phyloP scores from a whole-genome alignment of 331 rosid species.

The Malus hybrid region DNA sequence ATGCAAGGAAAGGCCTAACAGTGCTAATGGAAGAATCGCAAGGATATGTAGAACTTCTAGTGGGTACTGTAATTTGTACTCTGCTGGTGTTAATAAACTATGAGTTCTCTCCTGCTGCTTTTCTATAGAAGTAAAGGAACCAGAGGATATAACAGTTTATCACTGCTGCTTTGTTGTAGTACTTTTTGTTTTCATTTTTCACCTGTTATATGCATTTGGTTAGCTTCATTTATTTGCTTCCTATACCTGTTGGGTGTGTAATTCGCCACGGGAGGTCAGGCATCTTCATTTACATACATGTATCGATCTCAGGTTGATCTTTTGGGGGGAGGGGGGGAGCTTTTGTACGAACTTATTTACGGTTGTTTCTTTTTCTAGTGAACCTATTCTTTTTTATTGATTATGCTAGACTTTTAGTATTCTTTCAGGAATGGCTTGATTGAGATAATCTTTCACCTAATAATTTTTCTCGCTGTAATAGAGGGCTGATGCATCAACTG shows the following conservation, averaged over 20 bases:
- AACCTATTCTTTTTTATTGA: not conserved
- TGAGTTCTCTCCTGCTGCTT: not conserved
- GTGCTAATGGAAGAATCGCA: not conserved
- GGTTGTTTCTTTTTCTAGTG: not conserved
- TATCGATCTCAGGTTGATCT: not conserved
- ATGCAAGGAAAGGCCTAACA: not conserved
- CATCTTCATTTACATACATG: not conserved
- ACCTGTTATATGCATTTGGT: not conserved
- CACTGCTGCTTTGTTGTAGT: not conserved
- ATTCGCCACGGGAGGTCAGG: not conserved
- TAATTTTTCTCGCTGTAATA: constrained; percentile 37
- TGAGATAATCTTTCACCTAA: not conserved
- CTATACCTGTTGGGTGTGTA: constrained; percentile 3
- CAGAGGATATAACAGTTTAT: not conserved
- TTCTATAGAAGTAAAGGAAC: not conserved
- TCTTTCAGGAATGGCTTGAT: not conserved
- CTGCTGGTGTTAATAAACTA: not conserved
- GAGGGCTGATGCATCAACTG: constrained; percentile 99
- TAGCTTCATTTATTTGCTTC: not conserved
- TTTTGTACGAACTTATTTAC: not conserved
- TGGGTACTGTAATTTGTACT: not conserved
- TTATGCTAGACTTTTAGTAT: not conserved
- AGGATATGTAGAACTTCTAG: not conserved
- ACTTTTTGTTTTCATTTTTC: not conserved
- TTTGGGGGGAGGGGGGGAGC: not conserved